Conservation (phyloP, 2,329 filamentous ascomycete genomes). For the Colletotrichum nymphaeae region DNA sequence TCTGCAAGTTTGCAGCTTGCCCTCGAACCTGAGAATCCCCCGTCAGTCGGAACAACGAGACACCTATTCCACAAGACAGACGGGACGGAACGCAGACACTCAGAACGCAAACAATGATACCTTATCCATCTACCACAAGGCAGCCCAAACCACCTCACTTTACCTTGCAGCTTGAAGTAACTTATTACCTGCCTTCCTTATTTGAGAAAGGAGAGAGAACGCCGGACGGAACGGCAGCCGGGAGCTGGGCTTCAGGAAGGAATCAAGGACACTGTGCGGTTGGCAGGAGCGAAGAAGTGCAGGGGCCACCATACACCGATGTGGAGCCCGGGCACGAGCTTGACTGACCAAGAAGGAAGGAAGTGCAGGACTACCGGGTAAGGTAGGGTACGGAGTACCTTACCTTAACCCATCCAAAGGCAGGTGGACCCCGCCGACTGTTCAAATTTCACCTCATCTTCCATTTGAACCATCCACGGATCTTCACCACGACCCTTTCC, state of each 20-base stretch:
- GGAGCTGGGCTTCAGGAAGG: not conserved
- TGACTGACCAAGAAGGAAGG: no score
- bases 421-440: not conserved
- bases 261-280: not conserved
- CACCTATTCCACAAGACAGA: not conserved
- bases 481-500: no score
- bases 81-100: not conserved
- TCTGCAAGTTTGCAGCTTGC: no score
- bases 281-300: not conserved
- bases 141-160: not conserved
- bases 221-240: no score
- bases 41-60: no score
- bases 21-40: no score
- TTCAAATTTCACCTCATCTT: not conserved
- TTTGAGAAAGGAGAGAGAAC: not conserved
- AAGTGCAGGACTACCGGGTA: not conserved
- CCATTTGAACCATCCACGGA: no score
- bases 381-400: no score
- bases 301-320: constrained; percentile 19
- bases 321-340: constrained; percentile 11
- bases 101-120: not conserved
- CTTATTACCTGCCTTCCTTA: not conserved
- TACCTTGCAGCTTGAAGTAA: not conserved
- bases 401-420: not conserved
- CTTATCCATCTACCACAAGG: not conserved